Base-by-base conservation (phyloP, 2,329 filamentous ascomycete genomes). In the Dactylellina drechsleri region DNA sequence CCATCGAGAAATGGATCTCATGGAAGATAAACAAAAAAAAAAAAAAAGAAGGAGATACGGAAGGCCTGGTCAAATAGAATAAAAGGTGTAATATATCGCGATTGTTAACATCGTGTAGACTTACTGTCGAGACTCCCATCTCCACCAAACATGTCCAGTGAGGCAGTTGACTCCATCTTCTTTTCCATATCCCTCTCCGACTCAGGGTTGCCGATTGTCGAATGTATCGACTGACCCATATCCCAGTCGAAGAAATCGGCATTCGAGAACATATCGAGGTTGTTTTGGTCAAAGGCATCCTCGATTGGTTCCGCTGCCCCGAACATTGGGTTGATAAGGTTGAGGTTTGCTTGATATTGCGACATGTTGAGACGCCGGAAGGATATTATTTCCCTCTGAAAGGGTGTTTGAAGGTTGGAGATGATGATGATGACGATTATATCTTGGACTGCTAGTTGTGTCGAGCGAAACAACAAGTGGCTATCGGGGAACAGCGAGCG, bases 161-260 rank as follows among this genome's bases (percentile, higher is more conserved):
- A 59, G 15, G 68, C 16, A 16, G 71, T 26, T 20, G 64, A 59
- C 7, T 75, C 71, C 58, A 68, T 40, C 53, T 75, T 75, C 64
- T 75, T 75, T 10, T 68, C 71, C 5, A 41, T 16, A 15, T 59
- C 64, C 41, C 71, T 64, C 15, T 68, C 57, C 7, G 71, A 56
- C 43, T 75, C 61, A 6, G 53, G 80, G 77, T 75, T 54, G 52
- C 59, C 56, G 41, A 71, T 43, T 57, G 64, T 36, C 16, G 58
- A 43, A 80, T 88, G 86, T 75, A 85, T 85, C 80, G 86, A 85
- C 78, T 86, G 85, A n/a, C 87, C 86, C 45, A 87, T 84, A 81
- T 93, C 91, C 81, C 90, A 92, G 80, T 93, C 91, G 81, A 91
- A 91, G 82, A 94, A 94, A 78, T 92, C 88, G 53, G 90, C 89